phyloP scores from a whole-genome alignment of 23 red algal genomes.

The Chondrus crispus region DNA sequence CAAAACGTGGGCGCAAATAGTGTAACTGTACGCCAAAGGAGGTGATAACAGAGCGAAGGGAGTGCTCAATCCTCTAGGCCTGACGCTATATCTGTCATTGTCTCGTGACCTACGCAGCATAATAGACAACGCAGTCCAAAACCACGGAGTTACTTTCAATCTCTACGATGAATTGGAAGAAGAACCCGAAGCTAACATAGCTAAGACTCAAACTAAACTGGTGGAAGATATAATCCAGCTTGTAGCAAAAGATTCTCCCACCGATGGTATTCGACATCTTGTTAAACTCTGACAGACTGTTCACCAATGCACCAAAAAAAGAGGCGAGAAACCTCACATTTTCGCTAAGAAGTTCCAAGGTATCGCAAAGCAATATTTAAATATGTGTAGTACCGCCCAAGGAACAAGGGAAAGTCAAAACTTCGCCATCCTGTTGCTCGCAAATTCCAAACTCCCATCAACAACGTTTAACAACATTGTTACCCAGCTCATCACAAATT shows the following conservation, averaged over 20 bases:
- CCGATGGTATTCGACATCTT: background rate
- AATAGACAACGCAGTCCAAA: too few species aligned
- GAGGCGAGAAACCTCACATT: background rate
- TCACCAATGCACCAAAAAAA: background rate
- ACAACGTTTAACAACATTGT: conserved; percentile 6
- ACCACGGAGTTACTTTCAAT: background rate
- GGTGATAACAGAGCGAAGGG: conserved; percentile 19
- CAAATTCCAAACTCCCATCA: background rate
- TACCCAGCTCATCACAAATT: background rate
- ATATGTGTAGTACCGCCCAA: background rate
- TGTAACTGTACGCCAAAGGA: too few species aligned
- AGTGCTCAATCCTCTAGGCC: background rate
- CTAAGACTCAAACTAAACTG: background rate
- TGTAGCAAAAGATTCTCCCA: conserved; percentile 25
- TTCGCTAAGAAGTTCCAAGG: background rate
- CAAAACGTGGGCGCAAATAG: too few species aligned
- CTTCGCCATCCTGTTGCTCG: background rate
- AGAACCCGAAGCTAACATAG: background rate
- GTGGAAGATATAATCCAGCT: background rate
- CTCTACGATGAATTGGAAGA: background rate
- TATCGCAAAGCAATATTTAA: background rate
- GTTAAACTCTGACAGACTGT: background rate
- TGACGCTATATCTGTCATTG: too few species aligned
- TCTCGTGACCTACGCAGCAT: too few species aligned
- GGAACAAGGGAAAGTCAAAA: background rate